A percentile compares a stretch with the other conserved stretches of the same genome.
These are phyloP conservation scores for Aspergillus sp. DNA, from an alignment of 2,329 filamentous ascomycete species.

Conservation along the genomic window DNA sequence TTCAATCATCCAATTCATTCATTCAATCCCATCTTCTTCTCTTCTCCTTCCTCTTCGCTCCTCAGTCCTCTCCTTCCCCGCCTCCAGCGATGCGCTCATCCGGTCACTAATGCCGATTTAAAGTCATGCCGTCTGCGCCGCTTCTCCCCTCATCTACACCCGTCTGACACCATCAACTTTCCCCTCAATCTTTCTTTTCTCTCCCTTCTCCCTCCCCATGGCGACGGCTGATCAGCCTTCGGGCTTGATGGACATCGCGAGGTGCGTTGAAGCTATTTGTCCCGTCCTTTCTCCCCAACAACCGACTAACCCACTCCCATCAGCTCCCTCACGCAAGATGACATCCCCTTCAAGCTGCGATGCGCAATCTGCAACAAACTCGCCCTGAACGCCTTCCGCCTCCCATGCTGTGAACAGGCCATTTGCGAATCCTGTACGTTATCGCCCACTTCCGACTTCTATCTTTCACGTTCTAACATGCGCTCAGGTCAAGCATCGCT, in stretches of 20 bases:
- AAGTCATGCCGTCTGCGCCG: constrained; percentile 17
- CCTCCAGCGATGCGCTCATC: constrained; percentile 6
- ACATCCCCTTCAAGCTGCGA: constrained; percentile 92
- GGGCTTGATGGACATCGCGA: constrained; percentile 43
- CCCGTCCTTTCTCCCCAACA: too few species aligned
- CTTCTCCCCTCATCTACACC: constrained; percentile 6
- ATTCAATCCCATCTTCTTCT: background rate
- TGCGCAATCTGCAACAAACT: constrained; percentile 92
- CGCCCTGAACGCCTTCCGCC: constrained; percentile 82
- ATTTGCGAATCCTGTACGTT: constrained; percentile 84
- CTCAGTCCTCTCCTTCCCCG: background rate
- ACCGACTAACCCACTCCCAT: background rate
- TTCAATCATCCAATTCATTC: too few species aligned
- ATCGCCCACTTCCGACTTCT: background rate
- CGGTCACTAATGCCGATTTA: constrained; percentile 14
- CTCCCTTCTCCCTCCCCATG: constrained; percentile 23
- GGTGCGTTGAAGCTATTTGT: constrained; percentile 22
- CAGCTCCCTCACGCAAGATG: constrained; percentile 74
- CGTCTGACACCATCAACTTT: background rate
- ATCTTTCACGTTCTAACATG: background rate
- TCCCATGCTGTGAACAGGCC: constrained; percentile 92
- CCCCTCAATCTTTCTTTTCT: background rate
- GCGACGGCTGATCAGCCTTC: constrained; percentile 39
- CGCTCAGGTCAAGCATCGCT: constrained; percentile 68
- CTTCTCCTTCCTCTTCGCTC: background rate